Conservation (phyloP, 164 flowering plant genomes). For the Platanus orientalis region DNA sequence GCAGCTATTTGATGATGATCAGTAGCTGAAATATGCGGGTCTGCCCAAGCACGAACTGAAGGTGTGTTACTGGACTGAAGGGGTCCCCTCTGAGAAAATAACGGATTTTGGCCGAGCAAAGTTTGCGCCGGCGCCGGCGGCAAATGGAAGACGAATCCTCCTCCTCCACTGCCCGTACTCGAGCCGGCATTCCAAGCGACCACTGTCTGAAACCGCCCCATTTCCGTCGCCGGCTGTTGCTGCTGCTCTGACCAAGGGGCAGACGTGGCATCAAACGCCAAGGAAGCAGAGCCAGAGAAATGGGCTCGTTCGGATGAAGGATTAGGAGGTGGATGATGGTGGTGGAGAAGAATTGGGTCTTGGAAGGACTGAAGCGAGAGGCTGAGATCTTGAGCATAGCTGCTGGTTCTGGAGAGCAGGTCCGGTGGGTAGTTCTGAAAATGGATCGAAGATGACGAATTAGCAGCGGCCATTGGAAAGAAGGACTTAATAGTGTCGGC, state of each 20-base stretch:
- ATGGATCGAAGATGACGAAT: conserved; percentile 28
- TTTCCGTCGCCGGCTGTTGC: conserved; percentile 39
- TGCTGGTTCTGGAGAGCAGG: conserved; percentile 32
- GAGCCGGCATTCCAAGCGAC: conserved; percentile 48
- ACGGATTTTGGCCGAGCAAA: conserved; percentile 49
- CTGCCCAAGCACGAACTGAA: conserved; percentile 90
- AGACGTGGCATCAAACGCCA: conserved; percentile 42
- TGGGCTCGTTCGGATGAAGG: conserved; percentile 25
- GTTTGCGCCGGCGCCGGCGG: conserved; percentile 43
- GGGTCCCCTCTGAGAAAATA: conserved; percentile 97
- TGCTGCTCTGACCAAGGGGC: conserved; percentile 58
- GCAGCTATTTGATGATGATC: conserved; percentile 29
- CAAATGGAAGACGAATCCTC: conserved; percentile 39
- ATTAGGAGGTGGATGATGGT: conserved; percentile 19
- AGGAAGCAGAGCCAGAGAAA: conserved; percentile 32
- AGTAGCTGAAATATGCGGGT: conserved; percentile 32
- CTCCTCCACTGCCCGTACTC: conserved; percentile 26
- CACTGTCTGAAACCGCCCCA: conserved; percentile 54
- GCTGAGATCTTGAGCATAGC: conserved; percentile 40
- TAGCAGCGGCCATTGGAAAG: conserved; percentile 43
- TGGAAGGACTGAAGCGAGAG: conserved; percentile 66
- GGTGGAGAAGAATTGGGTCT: conserved; percentile 32
- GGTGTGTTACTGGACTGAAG: conserved; percentile 99
- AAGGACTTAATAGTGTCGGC: conserved; percentile 89
- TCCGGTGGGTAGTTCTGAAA: conserved; percentile 47